These are phyloP conservation scores for Fusarium tricinctum DNA, from an alignment of 2,329 filamentous ascomycete species.

Conservation along the genomic window DNA sequence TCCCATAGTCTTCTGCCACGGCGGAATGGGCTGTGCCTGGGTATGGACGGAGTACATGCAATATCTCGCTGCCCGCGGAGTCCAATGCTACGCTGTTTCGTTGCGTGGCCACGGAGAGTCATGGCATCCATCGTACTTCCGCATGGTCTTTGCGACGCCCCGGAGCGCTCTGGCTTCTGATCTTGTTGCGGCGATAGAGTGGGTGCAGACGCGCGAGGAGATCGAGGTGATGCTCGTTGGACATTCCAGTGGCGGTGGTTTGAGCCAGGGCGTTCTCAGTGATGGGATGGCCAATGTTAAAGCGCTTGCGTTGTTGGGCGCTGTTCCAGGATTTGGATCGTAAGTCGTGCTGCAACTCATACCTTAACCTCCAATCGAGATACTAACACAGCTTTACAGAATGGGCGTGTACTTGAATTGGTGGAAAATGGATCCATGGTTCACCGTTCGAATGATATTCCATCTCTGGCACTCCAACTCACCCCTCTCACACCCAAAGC, in stretches of 20 bases:
- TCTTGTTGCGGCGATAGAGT: constrained; percentile 58
- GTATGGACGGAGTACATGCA: constrained; percentile 67
- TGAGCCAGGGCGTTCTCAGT: constrained; percentile 64
- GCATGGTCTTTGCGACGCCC: constrained; percentile 63
- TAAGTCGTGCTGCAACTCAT: constrained; percentile 26
- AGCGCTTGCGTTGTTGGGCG: constrained; percentile 62
- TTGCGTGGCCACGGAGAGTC: constrained; percentile 67
- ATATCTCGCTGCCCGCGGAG: constrained; percentile 60
- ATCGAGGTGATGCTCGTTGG: constrained; percentile 61
- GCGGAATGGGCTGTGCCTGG: constrained; percentile 67
- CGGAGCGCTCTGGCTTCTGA: constrained; percentile 60
- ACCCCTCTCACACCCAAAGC: constrained; percentile 63
- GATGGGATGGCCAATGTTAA: constrained; percentile 57
- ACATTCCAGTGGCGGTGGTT: constrained; percentile 66
- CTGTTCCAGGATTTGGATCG: constrained; percentile 60
- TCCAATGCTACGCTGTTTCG: constrained; percentile 67
- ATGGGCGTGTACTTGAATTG: constrained; percentile 63
- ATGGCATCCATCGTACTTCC: constrained; percentile 64
- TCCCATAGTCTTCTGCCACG: constrained; percentile 67
- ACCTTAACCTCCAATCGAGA: background rate
- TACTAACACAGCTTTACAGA: constrained; percentile 48
- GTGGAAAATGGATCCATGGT: constrained; percentile 63
- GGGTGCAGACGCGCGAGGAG: constrained; percentile 51
- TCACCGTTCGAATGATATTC: constrained; percentile 60
- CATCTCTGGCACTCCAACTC: constrained; percentile 66